Conservation (phyloP, 1,284 basidiomycete genomes). For the Leucoagaricus sp. region DNA sequence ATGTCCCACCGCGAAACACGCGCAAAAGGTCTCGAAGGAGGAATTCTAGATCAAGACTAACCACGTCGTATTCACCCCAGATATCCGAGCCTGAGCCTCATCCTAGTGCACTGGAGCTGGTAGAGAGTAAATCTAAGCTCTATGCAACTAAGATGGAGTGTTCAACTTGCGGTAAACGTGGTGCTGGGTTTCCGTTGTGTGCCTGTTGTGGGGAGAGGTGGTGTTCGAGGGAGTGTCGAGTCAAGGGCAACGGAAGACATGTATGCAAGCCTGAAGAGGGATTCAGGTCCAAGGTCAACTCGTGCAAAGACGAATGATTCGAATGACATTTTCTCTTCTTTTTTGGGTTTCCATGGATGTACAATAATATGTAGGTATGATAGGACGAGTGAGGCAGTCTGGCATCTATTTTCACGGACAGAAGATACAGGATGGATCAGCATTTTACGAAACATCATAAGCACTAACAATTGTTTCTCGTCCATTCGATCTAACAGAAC, state of each 20-base stretch:
- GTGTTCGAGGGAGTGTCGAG: conserved; percentile 16
- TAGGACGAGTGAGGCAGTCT: not conserved
- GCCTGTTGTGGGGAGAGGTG: conserved; percentile 13
- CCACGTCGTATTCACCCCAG: not conserved
- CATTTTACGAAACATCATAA: conserved; percentile 59
- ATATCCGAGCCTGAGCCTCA: not conserved
- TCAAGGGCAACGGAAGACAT: conserved; percentile 4
- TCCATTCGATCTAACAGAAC: conserved; percentile 70
- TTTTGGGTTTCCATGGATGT: no score
- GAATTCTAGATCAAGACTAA: not conserved
- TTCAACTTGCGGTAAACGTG: conserved; percentile 10
- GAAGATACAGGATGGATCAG: not conserved
- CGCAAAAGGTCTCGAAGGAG: not conserved
- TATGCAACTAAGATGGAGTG: conserved; percentile 4
- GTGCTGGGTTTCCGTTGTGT: conserved; percentile 10
- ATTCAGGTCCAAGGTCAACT: no score
- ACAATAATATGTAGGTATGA: no score
- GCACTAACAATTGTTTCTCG: conserved; percentile 74
- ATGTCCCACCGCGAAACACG: not conserved
- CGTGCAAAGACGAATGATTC: no score
- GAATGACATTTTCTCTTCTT: no score
- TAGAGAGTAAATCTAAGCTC: conserved; percentile 15
- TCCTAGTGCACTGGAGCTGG: not conserved
- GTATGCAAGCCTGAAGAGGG: no score
- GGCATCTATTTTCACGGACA: not conserved